Evolutionary conservation across 1,139 yeast species (phyloP), one percentile per base, ranked within the genome.

Genomic region (Hemisphaericaspora subhashii): DNA sequence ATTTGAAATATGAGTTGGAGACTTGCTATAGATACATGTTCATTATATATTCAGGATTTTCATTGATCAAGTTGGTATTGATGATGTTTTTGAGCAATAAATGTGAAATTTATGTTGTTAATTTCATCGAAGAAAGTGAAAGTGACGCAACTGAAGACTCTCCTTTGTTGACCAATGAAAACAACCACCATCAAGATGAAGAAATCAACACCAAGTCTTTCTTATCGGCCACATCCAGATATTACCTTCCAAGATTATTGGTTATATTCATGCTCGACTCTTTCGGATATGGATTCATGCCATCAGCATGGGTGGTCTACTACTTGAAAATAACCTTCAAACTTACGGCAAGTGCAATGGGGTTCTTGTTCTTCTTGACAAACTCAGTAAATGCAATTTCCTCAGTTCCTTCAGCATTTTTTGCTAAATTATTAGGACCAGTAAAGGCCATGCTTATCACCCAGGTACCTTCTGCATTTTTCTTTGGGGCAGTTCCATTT

Each of bases 241-340:
- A 54, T 26, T 62, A 66, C 25, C 58, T 78, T 13, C 60, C 69
- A 8, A 63, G 70, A 33, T 58, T 78, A 11, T 53, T 78, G 24
- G 57, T 70, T 29, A 71, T 85, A 6, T 72, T 83, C 45, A 78
- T 87, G 66, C 76, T 85, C 45, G 96, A 89, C 58, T 86, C 96
- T 0, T 72, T 89, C 39, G 96, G 95, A 0, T 81, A 82, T 44
- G 96, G 96, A 0, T 83, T 88, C 58, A 84, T 87, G 87, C 83
- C 95, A 1, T 71, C 82, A 35, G 85, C 95, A 1, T 89, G 96
- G 96, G 74, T 85, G 36, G 87, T 88, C 23, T 88, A 83, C 55
- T 89, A 86, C 60, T 81, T 87, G 63, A 73, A 73, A 40, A 58
- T 57, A 24, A 52, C 57, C 4, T 77, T 72, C 42, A 39, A 47